Evolutionary conservation across 257 asterid genomes (phyloP).

Genomic region (Ajuga chamaepitys): DNA sequence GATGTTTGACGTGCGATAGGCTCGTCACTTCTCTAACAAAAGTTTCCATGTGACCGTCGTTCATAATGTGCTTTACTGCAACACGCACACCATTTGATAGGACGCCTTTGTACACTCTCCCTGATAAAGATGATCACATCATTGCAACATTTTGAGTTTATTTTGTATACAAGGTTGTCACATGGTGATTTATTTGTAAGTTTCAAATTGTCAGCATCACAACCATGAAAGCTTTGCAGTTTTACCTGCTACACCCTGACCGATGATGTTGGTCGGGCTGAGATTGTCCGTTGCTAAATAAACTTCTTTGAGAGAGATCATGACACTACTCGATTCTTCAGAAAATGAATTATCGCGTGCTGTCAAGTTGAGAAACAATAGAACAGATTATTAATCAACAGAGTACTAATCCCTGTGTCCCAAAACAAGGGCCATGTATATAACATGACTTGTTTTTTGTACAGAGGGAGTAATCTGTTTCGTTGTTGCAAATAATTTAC

Average conservation of each 20-base stretch:
- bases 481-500: no score
- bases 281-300: conserved; percentile 50
- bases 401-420: neutral
- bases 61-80: conserved; percentile 71
- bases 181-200: no score
- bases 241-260: conserved; percentile 75
- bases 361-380: conserved; percentile 10
- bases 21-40: conserved; percentile 77
- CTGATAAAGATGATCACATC: conserved; percentile 21
- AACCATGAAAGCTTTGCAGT: conserved; percentile 3
- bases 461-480: no score
- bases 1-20: conserved; percentile 67
- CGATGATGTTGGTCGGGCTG: conserved; percentile 61
- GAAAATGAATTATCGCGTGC: conserved; percentile 19
- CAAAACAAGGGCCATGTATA: no score
- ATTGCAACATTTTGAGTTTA: neutral
- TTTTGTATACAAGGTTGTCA: no score
- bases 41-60: conserved; percentile 76
- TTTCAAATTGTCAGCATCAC: no score
- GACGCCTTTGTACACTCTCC: conserved; percentile 68
- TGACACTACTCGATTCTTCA: conserved; percentile 27
- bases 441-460: no score
- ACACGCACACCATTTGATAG: conserved; percentile 37
- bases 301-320: conserved; percentile 44
- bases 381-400: neutral